Percentiles rank a stretch among this genome's conserved stretches.
phyloP scores from a whole-genome alignment of 164 flowering plant species.

The Magnolia kwangsiensis region DNA sequence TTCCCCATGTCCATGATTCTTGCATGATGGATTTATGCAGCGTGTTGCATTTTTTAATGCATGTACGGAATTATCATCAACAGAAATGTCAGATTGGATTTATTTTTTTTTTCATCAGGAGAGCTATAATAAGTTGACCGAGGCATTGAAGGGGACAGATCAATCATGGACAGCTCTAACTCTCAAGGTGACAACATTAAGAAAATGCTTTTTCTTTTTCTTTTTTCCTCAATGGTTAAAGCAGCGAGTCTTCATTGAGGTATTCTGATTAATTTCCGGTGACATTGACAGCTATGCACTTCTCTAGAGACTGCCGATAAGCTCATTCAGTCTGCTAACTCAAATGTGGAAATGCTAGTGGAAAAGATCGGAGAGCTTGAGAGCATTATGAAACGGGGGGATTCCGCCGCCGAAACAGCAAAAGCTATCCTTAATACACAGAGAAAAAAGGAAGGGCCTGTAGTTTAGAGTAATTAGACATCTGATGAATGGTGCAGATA shows the following conservation, averaged over 20 bases:
- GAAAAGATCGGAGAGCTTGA: conserved; percentile 70
- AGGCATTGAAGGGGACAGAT: conserved; percentile 61
- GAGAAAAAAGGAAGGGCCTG: conserved; percentile 19
- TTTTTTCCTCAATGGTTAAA: neutral
- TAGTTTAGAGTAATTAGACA: neutral
- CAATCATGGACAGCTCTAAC: conserved; percentile 89
- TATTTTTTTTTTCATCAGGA: conserved; percentile 39
- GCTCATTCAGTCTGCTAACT: conserved; percentile 49
- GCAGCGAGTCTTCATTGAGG: neutral
- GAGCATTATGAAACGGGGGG: conserved; percentile 48
- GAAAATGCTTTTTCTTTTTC: neutral
- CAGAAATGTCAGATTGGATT: neutral
- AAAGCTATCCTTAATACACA: conserved; percentile 35
- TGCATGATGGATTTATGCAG: neutral
- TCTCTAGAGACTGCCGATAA: conserved; percentile 78
- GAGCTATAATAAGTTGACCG: conserved; percentile 50
- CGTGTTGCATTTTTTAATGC: neutral
- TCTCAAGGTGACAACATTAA: conserved; percentile 47
- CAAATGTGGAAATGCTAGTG: conserved; percentile 34
- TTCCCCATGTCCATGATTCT: neutral
- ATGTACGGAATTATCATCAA: neutral
- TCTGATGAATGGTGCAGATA: neutral
- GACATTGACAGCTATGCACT: conserved; percentile 51
- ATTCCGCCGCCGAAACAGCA: conserved; percentile 52
- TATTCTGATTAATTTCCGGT: neutral